Conservation (phyloP, 345 rosid genomes). For the Hibiscus syriacus region DNA sequence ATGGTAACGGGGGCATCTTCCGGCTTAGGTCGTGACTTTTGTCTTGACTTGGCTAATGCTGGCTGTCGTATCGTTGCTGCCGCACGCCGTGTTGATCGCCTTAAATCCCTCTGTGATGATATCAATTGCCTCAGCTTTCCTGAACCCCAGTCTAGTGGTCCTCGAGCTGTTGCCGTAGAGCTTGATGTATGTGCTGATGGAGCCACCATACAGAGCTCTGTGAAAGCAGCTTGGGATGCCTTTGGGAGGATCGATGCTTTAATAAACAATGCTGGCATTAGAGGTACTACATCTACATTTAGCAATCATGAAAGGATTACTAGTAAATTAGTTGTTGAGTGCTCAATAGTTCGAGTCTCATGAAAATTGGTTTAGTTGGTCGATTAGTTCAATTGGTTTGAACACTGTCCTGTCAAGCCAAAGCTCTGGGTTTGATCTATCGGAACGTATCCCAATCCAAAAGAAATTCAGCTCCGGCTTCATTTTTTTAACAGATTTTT, state of each 20-base stretch:
- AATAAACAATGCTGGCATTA: constrained; percentile 70
- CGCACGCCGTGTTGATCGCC: constrained; percentile 71
- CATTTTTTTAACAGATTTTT: neutral
- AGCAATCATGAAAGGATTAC: too few relatives aligned
- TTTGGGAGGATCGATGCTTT: constrained; percentile 68
- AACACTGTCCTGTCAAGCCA: too few relatives aligned
- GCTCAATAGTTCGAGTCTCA: too few relatives aligned
- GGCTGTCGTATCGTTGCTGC: constrained; percentile 65
- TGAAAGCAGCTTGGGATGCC: constrained; percentile 54
- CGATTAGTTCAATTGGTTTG: too few relatives aligned
- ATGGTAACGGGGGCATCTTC: constrained; percentile 85
- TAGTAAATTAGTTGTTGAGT: too few relatives aligned
- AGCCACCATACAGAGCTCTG: constrained; percentile 34
- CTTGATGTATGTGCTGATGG: constrained; percentile 64
- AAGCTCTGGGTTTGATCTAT: too few relatives aligned
- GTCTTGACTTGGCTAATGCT: constrained; percentile 63
- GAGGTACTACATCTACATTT: constrained; percentile 29
- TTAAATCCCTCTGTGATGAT: constrained; percentile 54
- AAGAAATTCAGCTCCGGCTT: constrained; percentile 7
- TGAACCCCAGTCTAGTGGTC: neutral
- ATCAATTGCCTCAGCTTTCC: constrained; percentile 31
- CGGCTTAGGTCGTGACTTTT: constrained; percentile 68
- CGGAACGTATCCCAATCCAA: too few relatives aligned
- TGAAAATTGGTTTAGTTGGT: too few relatives aligned
- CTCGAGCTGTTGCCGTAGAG: constrained; percentile 53